These are phyloP conservation scores for Mycena olivaceomarginata DNA, from an alignment of 768 basidiomycete genomes.

Conservation along the genomic window DNA sequence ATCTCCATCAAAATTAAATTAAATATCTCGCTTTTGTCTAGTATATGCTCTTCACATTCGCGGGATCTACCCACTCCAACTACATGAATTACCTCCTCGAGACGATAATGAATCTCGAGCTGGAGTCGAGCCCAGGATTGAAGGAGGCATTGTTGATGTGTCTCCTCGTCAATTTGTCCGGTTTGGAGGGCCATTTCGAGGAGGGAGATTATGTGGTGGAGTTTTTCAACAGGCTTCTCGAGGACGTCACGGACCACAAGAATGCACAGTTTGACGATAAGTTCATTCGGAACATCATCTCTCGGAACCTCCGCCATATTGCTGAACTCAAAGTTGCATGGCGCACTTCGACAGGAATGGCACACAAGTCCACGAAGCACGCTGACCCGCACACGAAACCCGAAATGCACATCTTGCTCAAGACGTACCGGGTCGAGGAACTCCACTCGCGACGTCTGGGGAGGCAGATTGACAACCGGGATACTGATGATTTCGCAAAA, in stretches of 20 bases:
- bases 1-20: not conserved
- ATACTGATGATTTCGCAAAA: slow-evolving; percentile 38
- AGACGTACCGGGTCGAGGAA: too few species aligned
- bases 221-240: slow-evolving; percentile 56
- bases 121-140: slow-evolving; percentile 51
- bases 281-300: slow-evolving; percentile 52
- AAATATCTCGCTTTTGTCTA: not conserved
- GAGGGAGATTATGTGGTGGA: slow-evolving; percentile 58
- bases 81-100: slow-evolving; percentile 58
- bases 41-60: slow-evolving; percentile 57
- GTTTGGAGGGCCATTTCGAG: slow-evolving; percentile 7
- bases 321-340: slow-evolving; percentile 53
- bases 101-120: slow-evolving; percentile 52
- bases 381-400: slow-evolving; percentile 17
- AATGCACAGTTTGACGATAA: slow-evolving; percentile 52
- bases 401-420: slow-evolving; percentile 35
- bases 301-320: slow-evolving; percentile 56
- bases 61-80: slow-evolving; percentile 55
- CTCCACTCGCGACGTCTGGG: too few species aligned
- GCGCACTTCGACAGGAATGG: slow-evolving; percentile 31
- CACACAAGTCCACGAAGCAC: too few species aligned
- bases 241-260: slow-evolving; percentile 51
- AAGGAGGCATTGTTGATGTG: slow-evolving; percentile 48
- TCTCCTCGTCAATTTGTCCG: slow-evolving; percentile 29
- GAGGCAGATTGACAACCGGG: too few species aligned